Percentiles rank a stretch among this genome's conserved stretches.
phyloP scores from a whole-genome alignment of 2,329 filamentous ascomycete genomes.

The Fusarium decemcellulare region DNA sequence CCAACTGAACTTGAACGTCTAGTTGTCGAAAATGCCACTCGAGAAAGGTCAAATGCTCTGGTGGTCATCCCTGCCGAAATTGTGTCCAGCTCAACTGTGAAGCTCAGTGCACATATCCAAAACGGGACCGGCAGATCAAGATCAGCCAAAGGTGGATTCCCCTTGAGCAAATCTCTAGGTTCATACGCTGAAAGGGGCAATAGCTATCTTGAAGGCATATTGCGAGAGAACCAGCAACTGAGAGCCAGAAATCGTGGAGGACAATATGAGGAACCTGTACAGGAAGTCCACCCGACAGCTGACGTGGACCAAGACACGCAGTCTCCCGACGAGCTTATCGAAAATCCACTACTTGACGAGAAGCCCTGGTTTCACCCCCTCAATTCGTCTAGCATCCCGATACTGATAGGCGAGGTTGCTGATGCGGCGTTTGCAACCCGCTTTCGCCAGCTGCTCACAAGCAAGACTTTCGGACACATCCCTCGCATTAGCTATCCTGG shows the following conservation, averaged over 20 bases:
- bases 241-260: too few species aligned
- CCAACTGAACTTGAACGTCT: too few species aligned
- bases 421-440: conserved; percentile 32
- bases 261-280: too few species aligned
- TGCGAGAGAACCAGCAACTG: background rate
- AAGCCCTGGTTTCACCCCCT: conserved; percentile 19
- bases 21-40: too few species aligned
- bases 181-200: too few species aligned
- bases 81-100: background rate
- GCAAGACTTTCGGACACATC: conserved; percentile 6
- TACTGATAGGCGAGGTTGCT: conserved; percentile 26
- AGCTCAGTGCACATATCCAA: background rate
- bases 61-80: background rate
- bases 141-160: background rate
- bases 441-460: conserved; percentile 27
- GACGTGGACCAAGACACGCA: background rate
- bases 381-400: conserved; percentile 20
- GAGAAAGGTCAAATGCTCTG: too few species aligned
- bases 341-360: conserved; percentile 21
- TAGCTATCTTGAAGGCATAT: too few species aligned
- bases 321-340: background rate
- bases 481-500: conserved; percentile 22
- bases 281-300: too few species aligned
- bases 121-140: conserved; percentile 3
- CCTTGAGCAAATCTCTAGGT: too few species aligned